phyloP scores from a whole-genome alignment of 163 green algal species.

The Chlorella variabilis region DNA sequence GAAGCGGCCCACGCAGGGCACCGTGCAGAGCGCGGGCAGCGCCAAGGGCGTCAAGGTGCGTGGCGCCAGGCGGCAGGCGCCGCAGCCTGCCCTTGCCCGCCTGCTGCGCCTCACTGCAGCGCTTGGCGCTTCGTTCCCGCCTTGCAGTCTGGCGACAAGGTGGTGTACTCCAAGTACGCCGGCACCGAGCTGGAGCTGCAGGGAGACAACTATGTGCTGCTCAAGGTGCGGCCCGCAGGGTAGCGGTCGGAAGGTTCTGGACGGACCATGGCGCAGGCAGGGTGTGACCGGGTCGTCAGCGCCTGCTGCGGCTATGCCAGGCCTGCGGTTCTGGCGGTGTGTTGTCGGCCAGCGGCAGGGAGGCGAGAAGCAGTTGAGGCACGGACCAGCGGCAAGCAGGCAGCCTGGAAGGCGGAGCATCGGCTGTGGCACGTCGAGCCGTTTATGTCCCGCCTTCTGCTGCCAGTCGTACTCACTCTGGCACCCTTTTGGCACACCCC shows the following conservation, averaged over 20 bases:
- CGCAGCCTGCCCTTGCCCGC: no score
- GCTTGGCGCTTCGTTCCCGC: background rate
- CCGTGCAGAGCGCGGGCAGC: conserved; percentile 52
- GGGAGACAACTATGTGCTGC: conserved; percentile 80
- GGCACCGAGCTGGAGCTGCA: conserved; percentile 89
- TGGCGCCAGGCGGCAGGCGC: background rate
- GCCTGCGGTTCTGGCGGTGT: no score
- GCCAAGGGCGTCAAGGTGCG: conserved; percentile 66
- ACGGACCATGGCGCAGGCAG: background rate
- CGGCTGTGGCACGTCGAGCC: no score
- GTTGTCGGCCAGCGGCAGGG: no score
- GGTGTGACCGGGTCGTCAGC: no score
- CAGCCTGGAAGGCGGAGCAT: no score
- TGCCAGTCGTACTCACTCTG: no score
- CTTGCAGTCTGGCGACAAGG: conserved; percentile 80
- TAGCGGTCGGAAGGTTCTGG: conserved; percentile 34
- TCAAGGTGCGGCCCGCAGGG: conserved; percentile 87
- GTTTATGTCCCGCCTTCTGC: no score
- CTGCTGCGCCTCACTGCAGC: background rate
- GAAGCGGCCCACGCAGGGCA: conserved; percentile 70
- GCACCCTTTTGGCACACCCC: no score
- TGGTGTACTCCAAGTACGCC: conserved; percentile 98
- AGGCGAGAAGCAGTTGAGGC: no score
- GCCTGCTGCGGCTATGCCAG: no score
- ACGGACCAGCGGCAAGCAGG: no score